phyloP scores from a whole-genome alignment of 331 rosid genomes.

The Ulmus americana region DNA sequence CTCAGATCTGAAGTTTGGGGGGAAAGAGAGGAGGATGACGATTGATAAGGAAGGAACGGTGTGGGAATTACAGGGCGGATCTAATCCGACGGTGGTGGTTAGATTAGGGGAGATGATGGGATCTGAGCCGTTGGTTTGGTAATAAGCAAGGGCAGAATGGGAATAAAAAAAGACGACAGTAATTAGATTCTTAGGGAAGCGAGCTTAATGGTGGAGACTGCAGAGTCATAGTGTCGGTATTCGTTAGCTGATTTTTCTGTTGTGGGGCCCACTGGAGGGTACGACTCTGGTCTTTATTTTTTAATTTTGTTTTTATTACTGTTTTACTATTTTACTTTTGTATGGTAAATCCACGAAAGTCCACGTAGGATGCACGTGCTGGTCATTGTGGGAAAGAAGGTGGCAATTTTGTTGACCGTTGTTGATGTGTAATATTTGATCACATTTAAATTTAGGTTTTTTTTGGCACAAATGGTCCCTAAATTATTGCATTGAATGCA shows the following conservation, averaged over 20 bases:
- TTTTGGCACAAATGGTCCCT: too few relatives aligned
- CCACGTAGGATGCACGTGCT: constrained; percentile 17
- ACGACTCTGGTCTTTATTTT: constrained; percentile 9
- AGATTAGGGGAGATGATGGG: constrained; percentile 15
- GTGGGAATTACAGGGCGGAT: not conserved
- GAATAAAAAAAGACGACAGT: not conserved
- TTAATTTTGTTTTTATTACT: not conserved
- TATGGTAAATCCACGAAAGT: not conserved
- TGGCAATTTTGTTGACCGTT: not conserved
- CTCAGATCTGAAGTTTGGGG: constrained; percentile 22
- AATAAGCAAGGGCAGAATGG: constrained; percentile 7
- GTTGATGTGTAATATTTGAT: not conserved
- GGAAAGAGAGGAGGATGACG: constrained; percentile 2
- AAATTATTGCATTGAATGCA: too few relatives aligned
- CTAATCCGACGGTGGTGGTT: constrained; percentile 26
- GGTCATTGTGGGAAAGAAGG: not conserved
- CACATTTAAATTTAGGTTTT: constrained; percentile 12
- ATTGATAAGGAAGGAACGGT: not conserved
- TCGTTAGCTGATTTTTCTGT: constrained; percentile 2
- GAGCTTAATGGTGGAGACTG: not conserved
- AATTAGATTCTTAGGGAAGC: constrained; percentile 15
- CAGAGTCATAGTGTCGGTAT: constrained; percentile 28
- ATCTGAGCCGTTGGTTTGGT: constrained; percentile 20
- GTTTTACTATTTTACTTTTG: not conserved
- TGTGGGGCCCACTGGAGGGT: constrained; percentile 4